These are phyloP conservation scores for Knoxia roxburghii DNA, from an alignment of 257 asterid genomes.

Conservation along the genomic window DNA sequence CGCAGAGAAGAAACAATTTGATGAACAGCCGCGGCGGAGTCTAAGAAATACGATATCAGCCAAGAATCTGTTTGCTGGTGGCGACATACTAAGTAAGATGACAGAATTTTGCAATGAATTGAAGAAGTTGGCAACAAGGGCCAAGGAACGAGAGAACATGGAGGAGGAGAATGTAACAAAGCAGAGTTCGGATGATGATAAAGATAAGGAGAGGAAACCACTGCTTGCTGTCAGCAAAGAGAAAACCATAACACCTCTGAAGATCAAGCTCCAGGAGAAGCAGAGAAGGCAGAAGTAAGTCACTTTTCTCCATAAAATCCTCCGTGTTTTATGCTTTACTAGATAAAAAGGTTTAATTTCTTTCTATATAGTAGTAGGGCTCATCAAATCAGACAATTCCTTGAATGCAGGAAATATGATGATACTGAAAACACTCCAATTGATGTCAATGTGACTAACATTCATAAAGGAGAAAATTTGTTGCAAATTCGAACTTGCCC, in stretches of 20 bases:
- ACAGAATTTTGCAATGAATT: slow-evolving; percentile 85
- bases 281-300: slow-evolving; percentile 62
- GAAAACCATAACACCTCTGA: slow-evolving; percentile 37
- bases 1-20: slow-evolving; percentile 39
- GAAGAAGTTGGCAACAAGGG: slow-evolving; percentile 62
- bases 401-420: slow-evolving; percentile 49
- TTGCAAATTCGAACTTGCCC: slow-evolving; percentile 71
- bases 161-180: slow-evolving; percentile 20
- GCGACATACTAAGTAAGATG: slow-evolving; percentile 68
- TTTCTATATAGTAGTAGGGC: too few species aligned
- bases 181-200: slow-evolving; percentile 13
- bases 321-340: too few species aligned
- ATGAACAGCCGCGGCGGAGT: slow-evolving; percentile 47
- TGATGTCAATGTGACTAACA: slow-evolving; percentile 45
- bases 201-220: slow-evolving; percentile 68
- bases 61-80: slow-evolving; percentile 76
- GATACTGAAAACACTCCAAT: slow-evolving; percentile 81
- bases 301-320: too few species aligned
- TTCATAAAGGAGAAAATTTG: slow-evolving; percentile 29
- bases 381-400: too few species aligned
- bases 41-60: slow-evolving; percentile 81
- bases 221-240: slow-evolving; percentile 44
- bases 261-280: slow-evolving; percentile 42
- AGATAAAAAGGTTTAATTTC: too few species aligned
- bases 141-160: slow-evolving; percentile 36